Evolutionary conservation across 1,139 yeast species (phyloP).

Genomic region (Debaryomyces sp.): DNA sequence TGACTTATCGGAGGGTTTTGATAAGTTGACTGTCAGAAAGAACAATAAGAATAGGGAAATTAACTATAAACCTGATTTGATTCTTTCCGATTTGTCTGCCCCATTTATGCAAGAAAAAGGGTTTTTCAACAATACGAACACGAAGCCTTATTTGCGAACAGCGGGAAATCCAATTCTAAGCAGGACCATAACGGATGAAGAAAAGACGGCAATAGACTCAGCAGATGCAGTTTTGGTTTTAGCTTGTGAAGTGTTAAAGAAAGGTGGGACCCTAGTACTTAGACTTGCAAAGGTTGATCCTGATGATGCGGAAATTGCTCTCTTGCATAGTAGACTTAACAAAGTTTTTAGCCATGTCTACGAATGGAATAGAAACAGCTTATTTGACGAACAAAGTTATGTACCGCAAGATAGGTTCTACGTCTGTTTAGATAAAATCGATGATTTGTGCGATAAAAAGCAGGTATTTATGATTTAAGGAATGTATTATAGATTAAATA

Average conservation of each 20-base stretch:
- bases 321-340: constrained; percentile 58
- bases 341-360: constrained; percentile 61
- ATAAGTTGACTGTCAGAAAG: background rate
- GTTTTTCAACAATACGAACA: constrained; percentile 72
- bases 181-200: constrained; percentile 27
- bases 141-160: constrained; percentile 60
- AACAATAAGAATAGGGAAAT: background rate
- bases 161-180: constrained; percentile 29
- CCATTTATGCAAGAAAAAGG: constrained; percentile 70
- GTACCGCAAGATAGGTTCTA: constrained; percentile 70
- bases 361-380: constrained; percentile 15
- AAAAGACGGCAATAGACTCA: constrained; percentile 53
- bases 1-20: constrained; percentile 10
- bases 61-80: constrained; percentile 50
- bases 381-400: constrained; percentile 52
- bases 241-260: constrained; percentile 66
- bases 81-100: constrained; percentile 85
- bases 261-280: constrained; percentile 73
- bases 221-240: constrained; percentile 90
- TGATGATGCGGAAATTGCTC: constrained; percentile 54
- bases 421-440: constrained; percentile 56
- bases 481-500: background rate
- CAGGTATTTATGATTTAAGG: constrained; percentile 37
- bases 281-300: constrained; percentile 66
- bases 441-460: constrained; percentile 46